Conservation (phyloP, 2,329 filamentous ascomycete species). For the Xylaria sp. region DNA sequence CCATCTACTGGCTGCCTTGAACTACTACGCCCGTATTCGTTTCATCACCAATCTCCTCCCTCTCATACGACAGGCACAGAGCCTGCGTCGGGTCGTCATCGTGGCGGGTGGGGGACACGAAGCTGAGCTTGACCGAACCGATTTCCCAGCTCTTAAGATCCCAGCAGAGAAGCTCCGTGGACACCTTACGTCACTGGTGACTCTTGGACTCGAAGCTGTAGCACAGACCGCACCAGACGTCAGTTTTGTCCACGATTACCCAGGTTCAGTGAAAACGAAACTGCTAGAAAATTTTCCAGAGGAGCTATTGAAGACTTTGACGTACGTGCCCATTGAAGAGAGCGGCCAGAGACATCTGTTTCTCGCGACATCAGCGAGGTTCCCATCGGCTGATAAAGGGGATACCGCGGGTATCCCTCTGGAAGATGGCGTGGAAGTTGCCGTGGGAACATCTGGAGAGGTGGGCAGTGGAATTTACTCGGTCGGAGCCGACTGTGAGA, state of each 20-base stretch:
- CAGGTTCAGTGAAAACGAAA: constrained; percentile 33
- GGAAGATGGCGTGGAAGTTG: constrained; percentile 10
- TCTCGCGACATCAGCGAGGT: constrained; percentile 30
- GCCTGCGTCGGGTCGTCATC: constrained; percentile 26
- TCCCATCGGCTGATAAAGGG: constrained; percentile 17
- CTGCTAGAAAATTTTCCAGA: constrained; percentile 25
- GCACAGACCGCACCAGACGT: constrained; percentile 23
- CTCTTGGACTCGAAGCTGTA: constrained; percentile 30
- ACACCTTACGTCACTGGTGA: constrained; percentile 31
- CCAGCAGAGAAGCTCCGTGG: constrained; percentile 25
- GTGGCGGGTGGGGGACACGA: constrained; percentile 30
- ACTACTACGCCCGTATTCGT: constrained; percentile 32
- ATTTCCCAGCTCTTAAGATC: constrained; percentile 26
- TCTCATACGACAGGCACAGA: constrained; percentile 12
- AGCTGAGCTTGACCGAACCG: constrained; percentile 24
- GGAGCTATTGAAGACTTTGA: constrained; percentile 22
- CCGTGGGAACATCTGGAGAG: constrained; percentile 24
- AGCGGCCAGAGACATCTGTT: constrained; percentile 32
- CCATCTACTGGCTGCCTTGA: constrained; percentile 31
- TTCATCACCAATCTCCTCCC: constrained; percentile 32
- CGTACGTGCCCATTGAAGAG: constrained; percentile 26
- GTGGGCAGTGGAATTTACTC: constrained; percentile 31
- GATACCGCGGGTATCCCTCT: constrained; percentile 13
- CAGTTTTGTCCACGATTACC: constrained; percentile 34
- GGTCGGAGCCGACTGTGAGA: constrained; percentile 28